Evolutionary conservation across 441 rosid species (phyloP).

Genomic region (Theobroma grandiflorum): DNA sequence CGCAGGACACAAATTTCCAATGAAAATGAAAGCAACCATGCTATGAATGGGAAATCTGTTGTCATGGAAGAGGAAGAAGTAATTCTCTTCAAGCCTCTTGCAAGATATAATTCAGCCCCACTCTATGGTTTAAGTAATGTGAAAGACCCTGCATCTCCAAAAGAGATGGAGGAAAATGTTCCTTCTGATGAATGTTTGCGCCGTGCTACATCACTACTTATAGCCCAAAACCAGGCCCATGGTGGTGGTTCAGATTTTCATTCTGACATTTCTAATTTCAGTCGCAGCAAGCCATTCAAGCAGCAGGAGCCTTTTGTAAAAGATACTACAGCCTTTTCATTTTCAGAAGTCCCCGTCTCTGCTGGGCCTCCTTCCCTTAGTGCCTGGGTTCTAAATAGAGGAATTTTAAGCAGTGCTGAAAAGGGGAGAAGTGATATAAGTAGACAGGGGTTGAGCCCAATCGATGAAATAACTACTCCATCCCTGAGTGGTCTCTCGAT

Average conservation of each 20-base stretch:
- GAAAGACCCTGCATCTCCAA: constrained; percentile 39
- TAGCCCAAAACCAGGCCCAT: constrained; percentile 57
- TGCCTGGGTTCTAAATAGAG: constrained; percentile 73
- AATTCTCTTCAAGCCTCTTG: constrained; percentile 92
- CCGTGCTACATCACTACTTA: constrained; percentile 71
- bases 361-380: constrained; percentile 90
- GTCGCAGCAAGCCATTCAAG: constrained; percentile 40
- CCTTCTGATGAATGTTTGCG: constrained; percentile 76
- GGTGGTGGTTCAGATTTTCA: constrained; percentile 48
- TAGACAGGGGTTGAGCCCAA: constrained; percentile 53
- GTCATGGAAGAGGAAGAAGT: constrained; percentile 88
- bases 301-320: constrained; percentile 48
- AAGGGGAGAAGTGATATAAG: constrained; percentile 43
- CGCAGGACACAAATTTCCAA: constrained; percentile 33
- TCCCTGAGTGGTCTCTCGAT: constrained; percentile 63
- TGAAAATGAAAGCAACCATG: constrained; percentile 36
- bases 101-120: constrained; percentile 89
- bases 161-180: constrained; percentile 41
- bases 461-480: constrained; percentile 60
- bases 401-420: constrained; percentile 43
- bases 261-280: constrained; percentile 55
- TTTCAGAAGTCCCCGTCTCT: constrained; percentile 51
- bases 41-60: constrained; percentile 43
- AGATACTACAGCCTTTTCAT: constrained; percentile 36
- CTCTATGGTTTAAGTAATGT: constrained; percentile 36